Conservation (phyloP, 305 asterid species). For the Solanum chacoense region DNA sequence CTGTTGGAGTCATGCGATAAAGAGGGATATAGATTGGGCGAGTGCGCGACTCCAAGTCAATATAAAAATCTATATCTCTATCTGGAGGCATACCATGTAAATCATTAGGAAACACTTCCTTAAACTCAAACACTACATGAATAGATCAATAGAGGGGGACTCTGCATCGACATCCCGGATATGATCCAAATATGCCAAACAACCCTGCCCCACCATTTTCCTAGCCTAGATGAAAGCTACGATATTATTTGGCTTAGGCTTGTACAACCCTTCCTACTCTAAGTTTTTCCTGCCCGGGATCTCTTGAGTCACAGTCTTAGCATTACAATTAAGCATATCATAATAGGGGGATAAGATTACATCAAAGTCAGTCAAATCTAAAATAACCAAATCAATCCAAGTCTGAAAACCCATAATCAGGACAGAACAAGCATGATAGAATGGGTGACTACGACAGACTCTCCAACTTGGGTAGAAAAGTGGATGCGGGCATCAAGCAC, state of each 20-base stretch:
- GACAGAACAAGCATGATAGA: neutral
- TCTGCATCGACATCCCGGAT: neutral
- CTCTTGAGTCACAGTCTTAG: neutral
- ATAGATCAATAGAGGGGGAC: neutral
- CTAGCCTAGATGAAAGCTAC: no score
- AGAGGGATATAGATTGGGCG: neutral
- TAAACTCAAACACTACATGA: neutral
- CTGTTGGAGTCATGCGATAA: neutral
- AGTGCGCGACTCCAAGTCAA: neutral
- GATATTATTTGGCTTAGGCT: neutral
- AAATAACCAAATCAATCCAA: neutral
- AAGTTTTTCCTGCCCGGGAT: neutral
- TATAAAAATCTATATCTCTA: neutral
- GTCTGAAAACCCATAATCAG: neutral
- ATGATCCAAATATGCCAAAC: neutral
- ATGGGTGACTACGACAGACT: neutral
- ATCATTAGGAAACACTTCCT: neutral
- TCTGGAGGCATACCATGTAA: neutral
- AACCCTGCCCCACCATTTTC: neutral
- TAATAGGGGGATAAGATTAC: neutral
- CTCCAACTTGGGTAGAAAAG: neutral
- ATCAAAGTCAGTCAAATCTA: neutral
- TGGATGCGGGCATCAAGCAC: neutral
- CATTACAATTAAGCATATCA: neutral
- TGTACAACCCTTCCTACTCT: neutral